phyloP scores from a whole-genome alignment of 495 filamentous ascomycete species.

The Neohortaea acidophila region DNA sequence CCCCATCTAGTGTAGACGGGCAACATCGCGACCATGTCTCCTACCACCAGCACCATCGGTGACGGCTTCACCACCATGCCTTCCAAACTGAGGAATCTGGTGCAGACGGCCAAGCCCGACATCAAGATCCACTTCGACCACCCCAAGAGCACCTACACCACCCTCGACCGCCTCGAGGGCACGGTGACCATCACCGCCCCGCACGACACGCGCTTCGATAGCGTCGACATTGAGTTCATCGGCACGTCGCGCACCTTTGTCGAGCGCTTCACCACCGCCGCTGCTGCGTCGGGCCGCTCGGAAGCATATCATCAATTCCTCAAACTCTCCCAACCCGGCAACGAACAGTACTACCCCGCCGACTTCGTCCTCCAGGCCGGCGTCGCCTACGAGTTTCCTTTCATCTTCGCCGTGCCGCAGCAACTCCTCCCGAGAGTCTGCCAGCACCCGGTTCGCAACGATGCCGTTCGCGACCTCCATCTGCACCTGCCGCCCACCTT shows the following conservation, averaged over 20 bases:
- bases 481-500: conserved; percentile 65
- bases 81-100: conserved; percentile 13
- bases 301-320: conserved; percentile 53
- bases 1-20: no score
- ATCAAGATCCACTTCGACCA: conserved; percentile 13
- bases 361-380: conserved; percentile 54
- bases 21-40: conserved; percentile 2
- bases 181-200: conserved; percentile 43
- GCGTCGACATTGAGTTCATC: conserved; percentile 65
- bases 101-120: conserved; percentile 7
- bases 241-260: conserved; percentile 44
- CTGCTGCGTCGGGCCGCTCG: conserved; percentile 34
- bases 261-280: conserved; percentile 34
- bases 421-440: conserved; percentile 49
- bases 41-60: not conserved
- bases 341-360: conserved; percentile 50
- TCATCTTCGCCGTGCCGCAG: conserved; percentile 74
- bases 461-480: conserved; percentile 54
- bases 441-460: conserved; percentile 38
- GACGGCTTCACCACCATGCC: conserved; percentile 7
- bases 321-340: conserved; percentile 66
- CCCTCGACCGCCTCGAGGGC: conserved; percentile 45
- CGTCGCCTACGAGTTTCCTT: conserved; percentile 56
- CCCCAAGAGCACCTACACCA: conserved; percentile 36
- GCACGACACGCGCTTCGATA: conserved; percentile 60